Evolutionary conservation across 352 stramenopile genomes (phyloP).

Genomic region (Pythium periplocum): DNA sequence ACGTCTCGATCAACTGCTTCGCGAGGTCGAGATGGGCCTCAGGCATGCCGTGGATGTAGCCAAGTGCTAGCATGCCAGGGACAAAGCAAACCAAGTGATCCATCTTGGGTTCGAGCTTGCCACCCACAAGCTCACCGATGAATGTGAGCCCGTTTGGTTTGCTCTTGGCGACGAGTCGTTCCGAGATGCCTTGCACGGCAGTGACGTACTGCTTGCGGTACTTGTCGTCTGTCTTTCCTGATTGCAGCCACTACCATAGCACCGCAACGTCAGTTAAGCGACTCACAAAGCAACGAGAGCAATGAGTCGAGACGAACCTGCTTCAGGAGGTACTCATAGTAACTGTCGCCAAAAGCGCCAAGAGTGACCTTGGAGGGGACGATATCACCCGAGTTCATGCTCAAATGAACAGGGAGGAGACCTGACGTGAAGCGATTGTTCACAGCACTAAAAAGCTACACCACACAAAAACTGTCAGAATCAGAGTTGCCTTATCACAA

Average conservation of each 20-base stretch:
- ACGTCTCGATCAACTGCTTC: slow-evolving; percentile 75
- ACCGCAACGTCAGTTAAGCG: too few species aligned
- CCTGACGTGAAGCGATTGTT: slow-evolving; percentile 9
- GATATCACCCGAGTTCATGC: slow-evolving; percentile 33
- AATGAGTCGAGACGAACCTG: slow-evolving; percentile 20
- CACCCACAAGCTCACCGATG: slow-evolving; percentile 60
- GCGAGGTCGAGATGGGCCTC: slow-evolving; percentile 64
- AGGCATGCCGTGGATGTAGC: slow-evolving; percentile 64
- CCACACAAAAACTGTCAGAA: background rate
- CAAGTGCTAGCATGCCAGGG: slow-evolving; percentile 82
- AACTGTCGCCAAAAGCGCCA: slow-evolving; percentile 74
- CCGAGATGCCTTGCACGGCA: slow-evolving; percentile 56
- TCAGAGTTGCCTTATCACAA: background rate
- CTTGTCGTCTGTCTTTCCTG: slow-evolving; percentile 67
- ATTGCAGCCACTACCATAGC: slow-evolving; percentile 51
- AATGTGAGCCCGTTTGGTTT: slow-evolving; percentile 58
- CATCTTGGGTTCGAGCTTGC: slow-evolving; percentile 61
- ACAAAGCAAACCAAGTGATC: slow-evolving; percentile 91
- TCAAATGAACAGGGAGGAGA: slow-evolving; percentile 48
- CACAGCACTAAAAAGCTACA: slow-evolving; percentile 45
- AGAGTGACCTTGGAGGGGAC: slow-evolving; percentile 53
- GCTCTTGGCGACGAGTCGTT: slow-evolving; percentile 45
- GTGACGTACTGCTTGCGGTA: slow-evolving; percentile 62
- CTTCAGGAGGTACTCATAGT: slow-evolving; percentile 85
- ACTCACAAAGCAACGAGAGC: too few species aligned